Base-by-base conservation (phyloP, 1,284 basidiomycete genomes). In the Sporisorium scitamineum region DNA sequence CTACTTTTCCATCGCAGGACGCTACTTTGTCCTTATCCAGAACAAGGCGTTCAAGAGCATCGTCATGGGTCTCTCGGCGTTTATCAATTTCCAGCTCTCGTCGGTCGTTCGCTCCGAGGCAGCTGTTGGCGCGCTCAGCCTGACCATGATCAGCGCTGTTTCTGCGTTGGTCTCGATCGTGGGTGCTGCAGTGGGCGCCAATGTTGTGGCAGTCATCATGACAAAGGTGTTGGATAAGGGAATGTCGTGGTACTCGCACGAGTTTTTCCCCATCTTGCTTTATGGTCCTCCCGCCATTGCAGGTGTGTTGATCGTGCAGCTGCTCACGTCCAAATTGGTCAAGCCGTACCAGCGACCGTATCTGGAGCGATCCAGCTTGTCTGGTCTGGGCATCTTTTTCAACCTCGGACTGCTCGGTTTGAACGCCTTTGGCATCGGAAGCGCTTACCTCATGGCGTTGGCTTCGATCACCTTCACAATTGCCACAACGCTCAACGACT, bases 201-300 rank as follows among this genome's bases (percentile, higher is more conserved):
- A 96, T 78, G 65, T 89, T 0, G 89, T 93, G 0, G 97, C 95
- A 0, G 83, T 90, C 1, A 70, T 93, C 22, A 92, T 97, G 90
- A 85, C 87, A 16, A 83, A 86, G 18, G 88, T 90, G 0, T 84
- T 94, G n/a, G 88, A 89, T 11, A 91, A 90, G 84, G 88, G 84
- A 67, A 84, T 85, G 67, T 84, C 80, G 42, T 87, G 86, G 86
- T 87, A 80, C 54, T 88, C 89, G 13, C 89, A 89, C 65, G 93
- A 94, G 76, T 89, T 90, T 71, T 89, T 91, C 5, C 90, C 91
- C 10, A 78, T 95, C 5, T 80, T 90, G 13, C 86, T 97, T n/a
- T 97, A 94, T 82, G 92, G 89, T 2, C 93, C 94, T 27, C 89
- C 93, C 0, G 90, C 78, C 16, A 16, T 84, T 8, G 77, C 89